Conservation (phyloP, 129 eudicot genomes). For the Dittrichia graveolens region DNA sequence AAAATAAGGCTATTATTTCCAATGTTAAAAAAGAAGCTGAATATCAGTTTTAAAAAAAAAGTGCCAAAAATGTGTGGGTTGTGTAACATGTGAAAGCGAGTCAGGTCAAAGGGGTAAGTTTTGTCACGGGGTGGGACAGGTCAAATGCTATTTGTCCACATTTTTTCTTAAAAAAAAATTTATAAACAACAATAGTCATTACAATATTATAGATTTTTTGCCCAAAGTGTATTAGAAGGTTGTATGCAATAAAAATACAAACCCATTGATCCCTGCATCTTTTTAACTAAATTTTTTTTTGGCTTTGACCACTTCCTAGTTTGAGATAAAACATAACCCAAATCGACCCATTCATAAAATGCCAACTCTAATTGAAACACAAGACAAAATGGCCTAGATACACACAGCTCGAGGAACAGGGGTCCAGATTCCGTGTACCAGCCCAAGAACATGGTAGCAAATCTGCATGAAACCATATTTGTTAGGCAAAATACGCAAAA, state of each 20-base stretch:
- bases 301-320: background rate
- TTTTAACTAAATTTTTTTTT: background rate
- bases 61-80: slow-evolving; percentile 2
- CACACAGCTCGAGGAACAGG: slow-evolving; percentile 93
- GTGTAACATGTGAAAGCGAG: background rate
- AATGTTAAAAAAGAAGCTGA: slow-evolving; percentile 7
- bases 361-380: slow-evolving; percentile 4
- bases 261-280: background rate
- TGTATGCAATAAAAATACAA: background rate
- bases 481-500: slow-evolving; percentile 13
- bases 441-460: slow-evolving; percentile 50
- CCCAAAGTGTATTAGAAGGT: background rate
- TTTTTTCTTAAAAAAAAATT: too few relatives aligned
- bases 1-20: background rate
- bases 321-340: background rate
- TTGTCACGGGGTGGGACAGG: background rate
- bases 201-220: background rate
- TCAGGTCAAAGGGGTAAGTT: background rate
- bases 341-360: slow-evolving; percentile 1
- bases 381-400: slow-evolving; percentile 27
- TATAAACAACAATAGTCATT: background rate
- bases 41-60: background rate
- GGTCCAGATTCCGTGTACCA: slow-evolving; percentile 68
- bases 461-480: slow-evolving; percentile 46
- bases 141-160: background rate